Evolutionary conservation across 352 stramenopile species (phyloP), one percentile per base, ranked within the genome.

Genomic region (Globisporangium abappressorium): DNA sequence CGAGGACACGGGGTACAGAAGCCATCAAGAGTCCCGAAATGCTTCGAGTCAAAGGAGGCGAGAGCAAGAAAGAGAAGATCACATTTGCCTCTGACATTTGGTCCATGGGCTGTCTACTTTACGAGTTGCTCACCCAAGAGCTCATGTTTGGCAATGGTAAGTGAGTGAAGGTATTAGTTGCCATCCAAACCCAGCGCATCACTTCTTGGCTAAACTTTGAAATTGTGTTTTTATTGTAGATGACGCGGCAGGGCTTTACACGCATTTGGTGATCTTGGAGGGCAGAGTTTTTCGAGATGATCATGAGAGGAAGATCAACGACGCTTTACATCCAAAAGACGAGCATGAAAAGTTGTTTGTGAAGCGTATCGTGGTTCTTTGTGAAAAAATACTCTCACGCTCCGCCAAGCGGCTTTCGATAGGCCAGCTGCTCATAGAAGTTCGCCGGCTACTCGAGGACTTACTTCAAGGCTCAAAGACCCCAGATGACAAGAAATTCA

Each of bases 1-100:
- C 72, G 47, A 73, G 83, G 22, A 90, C 85, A 4, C 76, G 85
- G 65, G 85, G 85, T 9, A 94, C 85, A 0, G 85, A 94, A 68
- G 83, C 85, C 3, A 90, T 92, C 62, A 90, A 91, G 68, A 92
- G 83, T 43, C 85, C 85, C 7, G 85, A 94, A 62, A 90, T 92
- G 68, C 66, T 93, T 8, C 60, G 66, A 15, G 77, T 89, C 24
- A 79, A 76, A 55, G 80, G 81, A 47, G 76, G 62, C 34, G 71
- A 76, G 2, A 53, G 63, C 7, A 47, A 59, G 6, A 64, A 72
- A 41, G 65, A 67, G 5, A 69, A 57, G 26, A 73, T 91, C n/a
- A 81, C 76, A 0, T 67, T 70, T 20, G 78, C 79, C 5, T 84
- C 80, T 12, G 85, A 94, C 62, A 62, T 90, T 9, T 94, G 85